These are phyloP conservation scores for Tetracentron sinense DNA, from an alignment of 164 flowering plant species.

Conservation along the genomic window DNA sequence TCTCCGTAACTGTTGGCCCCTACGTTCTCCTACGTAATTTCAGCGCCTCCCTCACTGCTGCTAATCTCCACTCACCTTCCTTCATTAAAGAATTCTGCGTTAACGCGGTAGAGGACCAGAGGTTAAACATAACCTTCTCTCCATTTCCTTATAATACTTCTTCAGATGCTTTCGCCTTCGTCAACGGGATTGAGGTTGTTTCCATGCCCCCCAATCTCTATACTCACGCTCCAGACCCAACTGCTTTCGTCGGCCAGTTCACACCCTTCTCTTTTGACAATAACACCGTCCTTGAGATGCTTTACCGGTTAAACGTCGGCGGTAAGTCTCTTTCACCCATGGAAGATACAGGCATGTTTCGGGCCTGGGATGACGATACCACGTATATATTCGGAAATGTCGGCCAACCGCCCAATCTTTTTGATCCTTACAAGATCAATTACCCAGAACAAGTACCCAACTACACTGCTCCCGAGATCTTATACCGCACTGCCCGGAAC, in stretches of 20 bases:
- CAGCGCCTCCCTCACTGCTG: slow-evolving; percentile 12
- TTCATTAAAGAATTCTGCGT: slow-evolving; percentile 18
- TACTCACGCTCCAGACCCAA: neutral
- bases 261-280: neutral
- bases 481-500: slow-evolving; percentile 11
- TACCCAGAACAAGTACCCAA: slow-evolving; percentile 1
- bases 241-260: slow-evolving; percentile 5
- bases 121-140: neutral
- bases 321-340: slow-evolving; percentile 2
- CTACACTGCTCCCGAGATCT: slow-evolving; percentile 16
- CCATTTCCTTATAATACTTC: neutral
- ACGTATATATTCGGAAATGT: too few relatives aligned
- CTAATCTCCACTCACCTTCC: neutral
- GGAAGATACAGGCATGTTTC: slow-evolving; percentile 17
- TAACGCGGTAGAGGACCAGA: neutral
- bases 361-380: slow-evolving; percentile 15
- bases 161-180: slow-evolving; percentile 1
- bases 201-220: slow-evolving; percentile 16
- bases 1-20: slow-evolving; percentile 8
- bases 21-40: slow-evolving; percentile 19
- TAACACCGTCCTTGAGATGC: slow-evolving; percentile 16
- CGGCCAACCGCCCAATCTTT: neutral
- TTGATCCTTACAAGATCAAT: too few relatives aligned
- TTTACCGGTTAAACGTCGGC: slow-evolving; percentile 19
- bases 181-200: slow-evolving; percentile 23